These are phyloP conservation scores for Podila minutissima DNA, from an alignment of 192 early-diverging fungal genomes.

Conservation along the genomic window DNA sequence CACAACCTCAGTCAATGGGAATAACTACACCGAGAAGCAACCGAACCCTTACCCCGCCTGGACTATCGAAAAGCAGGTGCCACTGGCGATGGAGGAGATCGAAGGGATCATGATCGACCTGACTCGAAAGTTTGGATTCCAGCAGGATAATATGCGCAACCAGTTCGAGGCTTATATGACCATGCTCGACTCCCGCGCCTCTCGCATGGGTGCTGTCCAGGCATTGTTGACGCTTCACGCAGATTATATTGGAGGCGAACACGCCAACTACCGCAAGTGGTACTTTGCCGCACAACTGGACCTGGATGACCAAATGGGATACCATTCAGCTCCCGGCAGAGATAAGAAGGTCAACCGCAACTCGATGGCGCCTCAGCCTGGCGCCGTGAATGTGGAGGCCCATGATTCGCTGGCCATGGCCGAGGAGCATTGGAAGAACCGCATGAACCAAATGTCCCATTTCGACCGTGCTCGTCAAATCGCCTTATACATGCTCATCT, in stretches of 20 bases:
- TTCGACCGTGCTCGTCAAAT: conserved; percentile 76
- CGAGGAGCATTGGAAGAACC: conserved; percentile 71
- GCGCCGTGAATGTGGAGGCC: conserved; percentile 25
- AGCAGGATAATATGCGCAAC: conserved; percentile 79
- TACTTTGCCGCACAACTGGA: conserved; percentile 81
- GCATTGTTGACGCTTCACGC: conserved; percentile 80
- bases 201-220: conserved; percentile 74
- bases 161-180: conserved; percentile 81
- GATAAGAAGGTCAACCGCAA: conserved; percentile 37
- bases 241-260: conserved; percentile 83
- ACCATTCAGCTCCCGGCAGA: conserved; percentile 36
- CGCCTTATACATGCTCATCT: conserved; percentile 78
- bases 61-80: conserved; percentile 71
- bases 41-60: conserved; percentile 56
- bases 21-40: conserved; percentile 9
- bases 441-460: conserved; percentile 78
- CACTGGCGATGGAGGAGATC: conserved; percentile 73
- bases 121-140: conserved; percentile 79
- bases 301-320: conserved; percentile 58
- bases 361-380: conserved; percentile 45
- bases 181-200: conserved; percentile 82
- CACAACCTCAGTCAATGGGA: not conserved
- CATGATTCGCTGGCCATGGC: conserved; percentile 42
- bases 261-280: conserved; percentile 87
- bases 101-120: conserved; percentile 75